phyloP scores from a whole-genome alignment of 768 basidiomycete genomes.

The Dentipellis fragilis region DNA sequence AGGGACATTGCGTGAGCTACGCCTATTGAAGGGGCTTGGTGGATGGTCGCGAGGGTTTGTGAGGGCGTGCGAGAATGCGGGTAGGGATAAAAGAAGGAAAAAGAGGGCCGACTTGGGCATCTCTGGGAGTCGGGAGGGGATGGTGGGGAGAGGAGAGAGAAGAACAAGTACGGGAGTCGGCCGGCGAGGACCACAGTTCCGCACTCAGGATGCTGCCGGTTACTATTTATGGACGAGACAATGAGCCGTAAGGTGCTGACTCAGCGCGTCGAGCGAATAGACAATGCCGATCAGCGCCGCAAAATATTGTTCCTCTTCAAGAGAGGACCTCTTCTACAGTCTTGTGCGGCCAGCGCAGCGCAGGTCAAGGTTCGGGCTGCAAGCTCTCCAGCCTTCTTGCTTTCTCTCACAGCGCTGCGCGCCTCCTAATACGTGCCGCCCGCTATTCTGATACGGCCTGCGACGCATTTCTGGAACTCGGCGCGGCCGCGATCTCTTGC shows the following conservation, averaged over 20 bases:
- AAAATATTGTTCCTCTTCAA: not conserved
- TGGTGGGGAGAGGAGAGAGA: constrained; percentile 5
- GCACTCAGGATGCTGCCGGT: not conserved
- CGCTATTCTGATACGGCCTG: too few species aligned
- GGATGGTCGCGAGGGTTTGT: constrained; percentile 5
- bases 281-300: not conserved
- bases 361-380: not conserved
- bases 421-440: too few species aligned
- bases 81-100: constrained; percentile 24
- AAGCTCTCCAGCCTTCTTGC: not conserved
- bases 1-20: constrained; percentile 24
- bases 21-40: constrained; percentile 17
- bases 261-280: not conserved
- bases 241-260: not conserved
- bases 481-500: too few species aligned
- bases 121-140: constrained; percentile 14
- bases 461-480: too few species aligned
- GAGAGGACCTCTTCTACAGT: too few species aligned
- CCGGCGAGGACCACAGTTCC: not conserved
- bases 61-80: constrained; percentile 14
- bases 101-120: constrained; percentile 20
- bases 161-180: not conserved
- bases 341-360: not conserved
- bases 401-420: not conserved
- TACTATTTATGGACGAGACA: not conserved